A percentile compares a stretch with the other conserved stretches of the same genome.
phyloP scores from a whole-genome alignment of 2,329 filamentous ascomycete species.

The Fusarium abutilonis region DNA sequence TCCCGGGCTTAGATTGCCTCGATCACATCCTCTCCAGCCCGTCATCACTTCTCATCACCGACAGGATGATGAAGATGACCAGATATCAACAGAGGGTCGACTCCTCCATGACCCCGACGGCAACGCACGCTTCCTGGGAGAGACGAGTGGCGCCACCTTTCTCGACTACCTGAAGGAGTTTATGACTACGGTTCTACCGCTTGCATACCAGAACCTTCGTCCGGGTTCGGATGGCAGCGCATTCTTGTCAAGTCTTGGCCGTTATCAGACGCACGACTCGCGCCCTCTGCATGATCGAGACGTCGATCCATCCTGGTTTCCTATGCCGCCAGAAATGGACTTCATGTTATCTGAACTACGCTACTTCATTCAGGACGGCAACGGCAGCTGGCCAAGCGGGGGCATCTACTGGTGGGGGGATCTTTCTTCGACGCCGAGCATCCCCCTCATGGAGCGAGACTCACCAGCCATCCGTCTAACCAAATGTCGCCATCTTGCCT shows the following conservation, averaged over 20 bases:
- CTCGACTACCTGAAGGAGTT: conserved; percentile 61
- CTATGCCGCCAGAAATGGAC: conserved; percentile 50
- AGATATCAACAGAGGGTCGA: conserved; percentile 50
- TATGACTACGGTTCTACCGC: conserved; percentile 54
- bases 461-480: conserved; percentile 36
- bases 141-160: conserved; percentile 61
- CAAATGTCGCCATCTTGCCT: conserved; percentile 53
- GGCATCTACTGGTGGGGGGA: conserved; percentile 62
- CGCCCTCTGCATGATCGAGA: conserved; percentile 51
- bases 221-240: conserved; percentile 39
- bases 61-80: conserved; percentile 42
- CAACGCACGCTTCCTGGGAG: conserved; percentile 58
- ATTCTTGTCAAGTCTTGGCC: conserved; percentile 56
- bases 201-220: conserved; percentile 44
- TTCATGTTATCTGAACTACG: conserved; percentile 54
- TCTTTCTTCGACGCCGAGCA: conserved; percentile 48
- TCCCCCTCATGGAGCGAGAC: conserved; percentile 36
- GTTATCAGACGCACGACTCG: conserved; percentile 60
- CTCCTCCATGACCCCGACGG: conserved; percentile 58
- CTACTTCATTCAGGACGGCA: conserved; percentile 58
- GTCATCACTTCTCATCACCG: conserved; percentile 12
- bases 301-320: conserved; percentile 55
- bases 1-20: conserved; percentile 7
- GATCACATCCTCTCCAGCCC: conserved; percentile 12
- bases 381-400: conserved; percentile 54